Base-by-base conservation (phyloP, 1,139 yeast species). In the Sugiyamaella paludigena region DNA sequence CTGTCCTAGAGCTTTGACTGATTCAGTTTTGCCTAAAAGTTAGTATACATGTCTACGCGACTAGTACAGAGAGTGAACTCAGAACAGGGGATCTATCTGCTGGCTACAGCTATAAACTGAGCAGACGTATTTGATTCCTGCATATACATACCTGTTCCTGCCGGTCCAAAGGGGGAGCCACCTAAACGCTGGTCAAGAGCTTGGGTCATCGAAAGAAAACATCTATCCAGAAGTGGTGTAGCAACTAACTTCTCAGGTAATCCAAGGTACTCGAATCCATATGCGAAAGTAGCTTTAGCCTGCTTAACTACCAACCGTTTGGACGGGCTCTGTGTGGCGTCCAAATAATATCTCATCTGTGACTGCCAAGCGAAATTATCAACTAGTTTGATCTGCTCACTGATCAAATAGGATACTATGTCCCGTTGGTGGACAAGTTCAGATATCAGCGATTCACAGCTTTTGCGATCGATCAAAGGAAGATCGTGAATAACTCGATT, bases 81-180 rank as follows among this genome's bases (percentile, higher is more conserved):
- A n/a, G n/a, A n/a, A n/a, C n/a, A n/a, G n/a, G n/a, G n/a, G n/a
- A n/a, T n/a, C n/a, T n/a, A n/a, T n/a, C n/a, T n/a, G n/a, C n/a
- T n/a, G n/a, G n/a, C n/a, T n/a, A n/a, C n/a, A n/a, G n/a, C n/a
- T n/a, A n/a, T n/a, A n/a, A n/a, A n/a, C n/a, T n/a, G n/a, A n/a
- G n/a, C n/a, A n/a, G n/a, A n/a, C n/a, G n/a, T n/a, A n/a, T n/a
- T n/a, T n/a, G n/a, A n/a, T n/a, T n/a, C n/a, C n/a, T n/a, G n/a
- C n/a, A n/a, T 16, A n/a, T 11, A 38, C 46, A n/a, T 47, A 58
- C 98, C 98, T 0, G 98, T 92, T 43, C 98, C 98, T 2, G 98
- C 97, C 1, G 98, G 98, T 0, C 98, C 98, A 67, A 84, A 83
- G 0, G 96, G 87, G 1, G 96, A 84, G 0, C 96, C 96, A n/a